Percentiles rank a stretch among this genome's conserved stretches.
These are phyloP conservation scores for Salvia sclarea DNA, from an alignment of 305 asterid species.

Conservation along the genomic window DNA sequence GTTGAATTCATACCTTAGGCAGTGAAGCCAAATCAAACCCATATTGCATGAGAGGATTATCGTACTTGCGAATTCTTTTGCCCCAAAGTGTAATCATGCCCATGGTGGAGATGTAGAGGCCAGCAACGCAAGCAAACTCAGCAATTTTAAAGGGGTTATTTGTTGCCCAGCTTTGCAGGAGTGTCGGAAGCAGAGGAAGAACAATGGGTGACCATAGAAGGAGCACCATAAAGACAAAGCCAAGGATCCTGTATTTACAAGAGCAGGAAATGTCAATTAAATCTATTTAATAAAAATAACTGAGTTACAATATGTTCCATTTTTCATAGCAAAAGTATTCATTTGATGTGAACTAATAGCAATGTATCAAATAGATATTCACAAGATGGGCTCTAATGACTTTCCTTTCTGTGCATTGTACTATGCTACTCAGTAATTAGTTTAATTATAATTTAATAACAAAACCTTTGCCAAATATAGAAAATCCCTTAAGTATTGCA, in stretches of 20 bases:
- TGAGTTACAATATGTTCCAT: not conserved
- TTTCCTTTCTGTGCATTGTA: not conserved
- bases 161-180: conserved; percentile 79
- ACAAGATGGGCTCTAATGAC: not conserved
- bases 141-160: conserved; percentile 56
- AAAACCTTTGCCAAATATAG: not conserved
- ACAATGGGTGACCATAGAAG: conserved; percentile 92
- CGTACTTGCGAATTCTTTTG: conserved; percentile 79
- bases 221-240: conserved; percentile 81
- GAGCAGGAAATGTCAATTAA: conserved; percentile 18
- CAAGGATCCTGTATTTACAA: conserved; percentile 61
- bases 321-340: not conserved
- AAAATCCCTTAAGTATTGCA: not conserved
- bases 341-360: not conserved
- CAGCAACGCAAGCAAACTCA: conserved; percentile 76
- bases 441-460: not conserved
- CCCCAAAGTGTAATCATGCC: conserved; percentile 87
- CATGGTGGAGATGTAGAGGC: conserved; percentile 70
- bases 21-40: conserved; percentile 75
- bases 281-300: not conserved
- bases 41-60: conserved; percentile 75
- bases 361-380: not conserved
- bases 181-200: conserved; percentile 85
- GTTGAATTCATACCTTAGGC: conserved; percentile 52
- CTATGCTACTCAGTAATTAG: not conserved